Percentiles rank a stretch among this genome's conserved stretches.
Evolutionary conservation across 2,329 filamentous ascomycete genomes (phyloP).

Genomic region (Botrytis hyacinthi): DNA sequence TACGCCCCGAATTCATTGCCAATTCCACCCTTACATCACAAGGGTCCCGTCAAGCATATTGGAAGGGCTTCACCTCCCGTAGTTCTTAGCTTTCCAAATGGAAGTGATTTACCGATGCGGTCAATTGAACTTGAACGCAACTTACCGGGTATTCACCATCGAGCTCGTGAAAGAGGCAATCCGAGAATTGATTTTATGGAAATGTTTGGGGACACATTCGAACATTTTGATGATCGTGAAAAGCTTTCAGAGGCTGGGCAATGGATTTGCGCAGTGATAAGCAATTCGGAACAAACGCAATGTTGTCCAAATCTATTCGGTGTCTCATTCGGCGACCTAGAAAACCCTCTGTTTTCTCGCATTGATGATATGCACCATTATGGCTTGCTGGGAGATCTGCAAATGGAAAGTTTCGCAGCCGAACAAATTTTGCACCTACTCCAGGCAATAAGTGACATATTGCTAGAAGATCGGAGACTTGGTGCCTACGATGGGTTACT

Average conservation of each 20-base stretch:
- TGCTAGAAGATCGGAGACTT: slow-evolving; percentile 12
- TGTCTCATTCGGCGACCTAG: neutral
- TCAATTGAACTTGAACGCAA: slow-evolving; percentile 1
- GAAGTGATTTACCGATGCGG: neutral
- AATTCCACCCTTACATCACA: slow-evolving; percentile 1
- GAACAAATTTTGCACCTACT: slow-evolving; percentile 17
- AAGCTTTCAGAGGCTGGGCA: slow-evolving; percentile 9
- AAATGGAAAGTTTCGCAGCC: neutral
- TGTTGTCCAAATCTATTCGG: neutral
- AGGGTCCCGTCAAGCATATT: slow-evolving; percentile 9
- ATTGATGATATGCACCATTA: neutral
- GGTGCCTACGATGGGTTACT: neutral
- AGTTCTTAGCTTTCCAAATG: slow-evolving; percentile 1
- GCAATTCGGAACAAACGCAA: neutral
- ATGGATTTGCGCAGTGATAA: slow-evolving; percentile 14
- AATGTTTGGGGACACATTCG: slow-evolving; percentile 9
- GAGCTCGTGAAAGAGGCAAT: slow-evolving; percentile 12
- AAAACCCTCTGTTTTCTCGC: slow-evolving; percentile 4
- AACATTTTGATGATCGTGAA: slow-evolving; percentile 10
- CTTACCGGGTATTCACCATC: slow-evolving; percentile 17
- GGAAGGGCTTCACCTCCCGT: slow-evolving; percentile 4
- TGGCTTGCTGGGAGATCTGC: neutral
- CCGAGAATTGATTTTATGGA: slow-evolving; percentile 10
- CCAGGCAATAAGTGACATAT: slow-evolving; percentile 14
- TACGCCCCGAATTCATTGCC: neutral